phyloP scores from a whole-genome alignment of 768 basidiomycete genomes.

The Strobilomyces dryophilus region DNA sequence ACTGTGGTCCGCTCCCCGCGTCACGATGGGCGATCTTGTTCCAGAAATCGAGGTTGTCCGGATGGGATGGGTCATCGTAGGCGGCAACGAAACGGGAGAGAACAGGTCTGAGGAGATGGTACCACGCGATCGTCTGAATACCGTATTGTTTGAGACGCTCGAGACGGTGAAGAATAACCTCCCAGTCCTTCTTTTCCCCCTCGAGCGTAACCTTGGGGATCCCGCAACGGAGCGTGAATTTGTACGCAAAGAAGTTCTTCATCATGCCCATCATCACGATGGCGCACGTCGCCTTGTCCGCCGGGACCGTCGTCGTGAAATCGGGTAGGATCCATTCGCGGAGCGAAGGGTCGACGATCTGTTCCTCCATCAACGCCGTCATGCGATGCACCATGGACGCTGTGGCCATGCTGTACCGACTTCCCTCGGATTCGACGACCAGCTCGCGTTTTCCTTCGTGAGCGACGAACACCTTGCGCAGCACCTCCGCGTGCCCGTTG shows the following conservation, averaged over 20 bases:
- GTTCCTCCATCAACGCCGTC: conserved; percentile 19
- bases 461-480: conserved; percentile 30
- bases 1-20: conserved; percentile 26
- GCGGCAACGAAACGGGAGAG: conserved; percentile 34
- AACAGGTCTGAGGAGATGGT: conserved; percentile 37
- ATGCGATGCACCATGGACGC: conserved; percentile 24
- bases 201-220: conserved; percentile 44
- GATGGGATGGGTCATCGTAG: conserved; percentile 30
- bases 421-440: conserved; percentile 16
- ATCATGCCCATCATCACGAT: conserved; percentile 41
- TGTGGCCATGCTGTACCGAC: conserved; percentile 30
- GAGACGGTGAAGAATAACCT: conserved; percentile 31
- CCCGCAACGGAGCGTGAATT: conserved; percentile 32
- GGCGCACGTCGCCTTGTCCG: conserved; percentile 36
- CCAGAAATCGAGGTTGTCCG: conserved; percentile 37
- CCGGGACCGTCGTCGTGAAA: conserved; percentile 42
- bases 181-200: conserved; percentile 39
- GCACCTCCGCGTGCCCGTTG: conserved; percentile 32
- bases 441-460: conserved; percentile 27
- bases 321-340: conserved; percentile 39
- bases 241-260: conserved; percentile 39
- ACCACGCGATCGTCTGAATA: conserved; percentile 35
- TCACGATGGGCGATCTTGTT: conserved; percentile 31
- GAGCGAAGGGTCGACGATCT: conserved; percentile 25
- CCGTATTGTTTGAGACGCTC: conserved; percentile 39